Conservation (phyloP, 2,329 filamentous ascomycete genomes). For the Elsinoe batatas region DNA sequence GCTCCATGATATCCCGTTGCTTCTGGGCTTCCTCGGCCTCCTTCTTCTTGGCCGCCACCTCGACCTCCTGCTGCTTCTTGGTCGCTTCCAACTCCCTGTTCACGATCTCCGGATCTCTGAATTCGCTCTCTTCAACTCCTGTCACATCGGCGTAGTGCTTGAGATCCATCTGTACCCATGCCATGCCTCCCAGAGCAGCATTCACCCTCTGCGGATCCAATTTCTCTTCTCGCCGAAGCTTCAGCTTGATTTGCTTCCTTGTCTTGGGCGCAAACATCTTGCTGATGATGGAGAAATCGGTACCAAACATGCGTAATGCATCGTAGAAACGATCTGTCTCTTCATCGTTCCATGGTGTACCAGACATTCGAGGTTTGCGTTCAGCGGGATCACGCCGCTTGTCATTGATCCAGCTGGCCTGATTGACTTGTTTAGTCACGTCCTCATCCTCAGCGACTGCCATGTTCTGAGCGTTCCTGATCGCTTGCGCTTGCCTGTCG, state of each 20-base stretch:
- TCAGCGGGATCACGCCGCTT: slow-evolving; percentile 39
- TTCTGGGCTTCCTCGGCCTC: slow-evolving; percentile 28
- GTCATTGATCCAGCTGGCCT: slow-evolving; percentile 58
- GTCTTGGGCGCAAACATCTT: slow-evolving; percentile 64
- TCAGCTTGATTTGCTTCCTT: slow-evolving; percentile 66
- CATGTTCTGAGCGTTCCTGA: slow-evolving; percentile 39
- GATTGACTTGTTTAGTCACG: slow-evolving; percentile 61
- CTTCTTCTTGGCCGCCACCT: slow-evolving; percentile 26
- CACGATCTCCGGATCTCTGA: slow-evolving; percentile 29
- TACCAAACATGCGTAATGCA: slow-evolving; percentile 65
- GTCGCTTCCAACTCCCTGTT: slow-evolving; percentile 26
- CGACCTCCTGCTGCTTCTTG: slow-evolving; percentile 24
- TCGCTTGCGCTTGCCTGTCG: slow-evolving; percentile 54
- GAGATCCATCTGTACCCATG: slow-evolving; percentile 32
- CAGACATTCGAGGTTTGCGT: slow-evolving; percentile 37
- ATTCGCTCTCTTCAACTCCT: slow-evolving; percentile 28
- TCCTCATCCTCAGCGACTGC: slow-evolving; percentile 61
- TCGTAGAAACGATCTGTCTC: slow-evolving; percentile 69
- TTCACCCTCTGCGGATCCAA: slow-evolving; percentile 55
- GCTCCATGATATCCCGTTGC: slow-evolving; percentile 25
- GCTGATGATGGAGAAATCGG: slow-evolving; percentile 71
- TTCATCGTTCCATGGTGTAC: slow-evolving; percentile 56
- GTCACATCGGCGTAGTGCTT: slow-evolving; percentile 31
- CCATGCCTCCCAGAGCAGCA: slow-evolving; percentile 44
- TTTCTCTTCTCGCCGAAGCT: slow-evolving; percentile 72